Base-by-base conservation (phyloP, 768 basidiomycete species). In the Pleurotus tuoliensis region DNA sequence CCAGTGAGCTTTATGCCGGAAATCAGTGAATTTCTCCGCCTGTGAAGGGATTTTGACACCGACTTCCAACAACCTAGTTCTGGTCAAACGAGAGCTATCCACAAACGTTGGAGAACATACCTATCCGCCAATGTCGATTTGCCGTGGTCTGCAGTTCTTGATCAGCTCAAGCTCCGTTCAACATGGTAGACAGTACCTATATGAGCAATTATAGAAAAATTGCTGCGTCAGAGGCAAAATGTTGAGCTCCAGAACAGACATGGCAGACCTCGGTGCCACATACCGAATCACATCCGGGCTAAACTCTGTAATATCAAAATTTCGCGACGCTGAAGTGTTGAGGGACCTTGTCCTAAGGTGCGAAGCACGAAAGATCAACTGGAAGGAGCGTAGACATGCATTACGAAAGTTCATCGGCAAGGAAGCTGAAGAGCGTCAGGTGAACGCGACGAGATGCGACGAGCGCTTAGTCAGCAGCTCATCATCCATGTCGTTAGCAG, bases 131-230 rank as follows among this genome's bases (percentile, higher is more conserved):
- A 76, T 3, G 94, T 97, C 3, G 92, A 94, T 77, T 98, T 98
- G 52, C 96, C 96, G 71, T 97, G 95, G 70, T 97, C 90, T 89
- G 40, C 11, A 47, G 51, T 56, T 27, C 34, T 48, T 9, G 51
- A 56, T 6, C 58, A 49, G 40, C 53, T 18, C 7, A 11, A 40
- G n/a, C 49, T 5, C 40, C 34, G 48, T 40, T 30, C 11, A 4
- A 18, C 4, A 22, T 30, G 8, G 20, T 27, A 45, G 40, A 12
- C 9, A 9, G 55, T 65, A 86, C 93, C 94, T 63, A 97, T 97
- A 69, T 98, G 95, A 1, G 94, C 94, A 67, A 98, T 96, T 62
- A 98, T 94, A 8, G 94, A 95, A 69, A 98, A 94, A 69, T 98
- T 98, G 53, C 89, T 90, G 54, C 9, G 47, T 22, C n/a, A 43